Base-by-base conservation (phyloP, 2,329 filamentous ascomycete genomes). In the Dothideomycetidae sp. region DNA sequence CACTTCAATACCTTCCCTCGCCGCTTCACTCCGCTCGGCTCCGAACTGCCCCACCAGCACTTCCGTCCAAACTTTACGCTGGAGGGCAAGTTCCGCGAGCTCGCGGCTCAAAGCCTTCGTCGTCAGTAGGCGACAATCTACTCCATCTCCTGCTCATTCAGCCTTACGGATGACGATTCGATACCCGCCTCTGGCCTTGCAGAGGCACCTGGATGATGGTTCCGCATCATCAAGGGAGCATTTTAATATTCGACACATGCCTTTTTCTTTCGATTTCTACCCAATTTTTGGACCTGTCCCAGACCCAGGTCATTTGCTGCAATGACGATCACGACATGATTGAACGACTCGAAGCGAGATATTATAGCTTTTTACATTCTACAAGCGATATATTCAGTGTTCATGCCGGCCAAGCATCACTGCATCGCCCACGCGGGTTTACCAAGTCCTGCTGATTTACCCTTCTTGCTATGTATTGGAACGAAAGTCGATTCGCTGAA, bases 1-100 rank as follows among this genome's bases (percentile, higher is more conserved):
- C 53, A 55, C 35, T 54, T 51, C 48, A 64, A 64, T 43, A 67
- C 63, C 4, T 67, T 67, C 42, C 64, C 64, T 11, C 58, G 64
- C 35, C 57, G 57, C 40, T 57, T 53, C 16, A 51, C 53, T 5
- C 52, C 55, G 10, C 53, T 55, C 34, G 50, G 52, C 33, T 58
- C 36, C 10, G 40, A 37, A 18, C 12, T 37, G 17, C 34, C 36
- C 12, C 13, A 14, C 9, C 36, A 38, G 13, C 2, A 31, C 3
- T 38, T 38, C 29, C 36, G 36, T 12, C 36, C 36, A 3, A 38
- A 38, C 19, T 29, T 38, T n/a, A 31, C 29, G 2, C 36, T 38
- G n/a, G 36, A 38, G 26, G 36, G 36, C 10, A 29, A 29, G 11
- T 38, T 38, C 30, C 36, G 36, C 12, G 29, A 38, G 12, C 17